Percentiles rank a stretch among this genome's conserved stretches.
These are phyloP conservation scores for Aureobasidium sp. DNA, from an alignment of 2,329 filamentous ascomycete genomes.

Conservation along the genomic window DNA sequence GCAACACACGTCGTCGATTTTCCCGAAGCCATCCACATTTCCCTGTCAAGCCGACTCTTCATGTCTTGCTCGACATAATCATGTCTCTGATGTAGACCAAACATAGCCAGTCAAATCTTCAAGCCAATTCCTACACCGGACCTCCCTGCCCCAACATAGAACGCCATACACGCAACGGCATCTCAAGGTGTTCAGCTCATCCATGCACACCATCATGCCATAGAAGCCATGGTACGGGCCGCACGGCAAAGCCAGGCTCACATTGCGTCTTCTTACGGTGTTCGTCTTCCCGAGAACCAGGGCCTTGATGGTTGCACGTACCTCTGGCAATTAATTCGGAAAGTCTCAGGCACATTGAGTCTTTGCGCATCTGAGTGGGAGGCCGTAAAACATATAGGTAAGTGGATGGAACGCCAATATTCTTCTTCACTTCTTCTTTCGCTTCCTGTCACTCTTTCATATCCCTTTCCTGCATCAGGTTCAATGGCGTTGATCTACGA, in stretches of 20 bases:
- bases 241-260: conserved; percentile 3
- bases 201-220: neutral
- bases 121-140: neutral
- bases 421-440: neutral
- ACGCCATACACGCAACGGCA: neutral
- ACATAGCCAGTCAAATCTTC: neutral
- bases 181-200: neutral
- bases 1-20: conserved; percentile 1
- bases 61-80: neutral
- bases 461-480: neutral
- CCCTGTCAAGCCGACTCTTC: neutral
- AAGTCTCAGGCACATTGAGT: conserved; percentile 1
- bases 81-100: neutral
- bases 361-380: neutral
- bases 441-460: neutral
- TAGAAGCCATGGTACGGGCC: conserved; percentile 9
- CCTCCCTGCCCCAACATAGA: neutral
- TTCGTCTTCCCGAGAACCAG: neutral
- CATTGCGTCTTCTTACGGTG: neutral
- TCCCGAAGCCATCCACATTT: neutral
- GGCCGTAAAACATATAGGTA: conserved; percentile 10
- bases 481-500: conserved; percentile 4
- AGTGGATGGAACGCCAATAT: neutral
- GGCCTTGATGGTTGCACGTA: conserved; percentile 6
- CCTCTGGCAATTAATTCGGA: conserved; percentile 6